Evolutionary conservation across 345 rosid genomes (phyloP).

Genomic region (Hypericum perforatum): DNA sequence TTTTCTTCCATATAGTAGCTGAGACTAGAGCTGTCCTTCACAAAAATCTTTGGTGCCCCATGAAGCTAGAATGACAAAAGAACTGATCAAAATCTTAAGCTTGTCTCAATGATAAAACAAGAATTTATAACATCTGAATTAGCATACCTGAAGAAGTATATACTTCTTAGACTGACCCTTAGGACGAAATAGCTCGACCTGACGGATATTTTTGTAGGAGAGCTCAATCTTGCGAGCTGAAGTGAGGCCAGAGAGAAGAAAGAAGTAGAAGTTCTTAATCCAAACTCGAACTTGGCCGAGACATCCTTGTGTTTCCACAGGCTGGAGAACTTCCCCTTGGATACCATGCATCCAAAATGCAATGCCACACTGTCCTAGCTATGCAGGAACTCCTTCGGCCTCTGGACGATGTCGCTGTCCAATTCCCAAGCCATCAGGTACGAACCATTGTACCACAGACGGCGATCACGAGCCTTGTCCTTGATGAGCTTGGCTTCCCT

Average conservation of each 20-base stretch:
- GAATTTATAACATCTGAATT: background rate
- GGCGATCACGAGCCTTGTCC: background rate
- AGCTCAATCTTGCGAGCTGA: conserved; percentile 25
- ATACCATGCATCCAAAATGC: conserved; percentile 21
- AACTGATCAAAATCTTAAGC: too few species aligned
- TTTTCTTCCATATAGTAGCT: conserved; percentile 21
- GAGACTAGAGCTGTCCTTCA: conserved; percentile 5
- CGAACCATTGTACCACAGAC: conserved; percentile 19
- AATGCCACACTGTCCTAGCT: conserved; percentile 10
- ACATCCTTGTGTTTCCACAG: conserved; percentile 23
- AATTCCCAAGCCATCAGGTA: conserved; percentile 11
- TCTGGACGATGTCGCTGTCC: conserved; percentile 9
- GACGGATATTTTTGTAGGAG: conserved; percentile 26
- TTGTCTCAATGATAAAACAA: too few species aligned
- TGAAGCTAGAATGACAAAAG: conserved; percentile 14
- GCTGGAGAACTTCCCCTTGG: conserved; percentile 13
- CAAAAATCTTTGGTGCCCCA: conserved; percentile 26
- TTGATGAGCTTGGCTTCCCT: conserved; percentile 1
- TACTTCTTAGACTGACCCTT: background rate
- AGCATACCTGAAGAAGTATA: conserved; percentile 32
- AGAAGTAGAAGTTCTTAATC: conserved; percentile 16
- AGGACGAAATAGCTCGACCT: conserved; percentile 16
- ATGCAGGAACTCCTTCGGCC: background rate
- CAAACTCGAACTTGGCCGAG: conserved; percentile 13
- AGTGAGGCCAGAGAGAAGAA: conserved; percentile 3